Evolutionary conservation across 129 eudicot genomes (phyloP).

Genomic region (Flaveria ramosissima): DNA sequence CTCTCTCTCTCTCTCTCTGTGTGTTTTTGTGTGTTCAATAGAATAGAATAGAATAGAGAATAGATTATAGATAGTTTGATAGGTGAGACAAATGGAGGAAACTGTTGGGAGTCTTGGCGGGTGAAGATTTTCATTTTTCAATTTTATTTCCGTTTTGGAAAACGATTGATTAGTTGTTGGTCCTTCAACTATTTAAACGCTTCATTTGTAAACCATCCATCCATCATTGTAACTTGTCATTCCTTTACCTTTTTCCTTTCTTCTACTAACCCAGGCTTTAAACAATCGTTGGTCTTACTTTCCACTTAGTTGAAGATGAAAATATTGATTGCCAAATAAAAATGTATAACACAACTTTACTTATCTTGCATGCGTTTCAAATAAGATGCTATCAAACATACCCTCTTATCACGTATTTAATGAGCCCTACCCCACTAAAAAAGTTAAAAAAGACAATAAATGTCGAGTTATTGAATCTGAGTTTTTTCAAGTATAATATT

Average conservation of each 20-base stretch:
- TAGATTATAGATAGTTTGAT: neutral
- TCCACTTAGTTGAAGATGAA: neutral
- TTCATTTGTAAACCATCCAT: neutral
- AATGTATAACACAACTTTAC: too few species aligned
- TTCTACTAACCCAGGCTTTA: too few species aligned
- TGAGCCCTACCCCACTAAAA: too few species aligned
- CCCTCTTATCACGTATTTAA: too few species aligned
- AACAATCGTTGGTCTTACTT: too few species aligned
- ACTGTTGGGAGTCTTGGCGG: slow-evolving; percentile 35
- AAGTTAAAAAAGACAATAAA: too few species aligned
- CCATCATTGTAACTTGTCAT: neutral
- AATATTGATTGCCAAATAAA: too few species aligned
- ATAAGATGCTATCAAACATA: too few species aligned
- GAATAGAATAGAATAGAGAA: neutral
- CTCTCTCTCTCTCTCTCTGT: neutral
- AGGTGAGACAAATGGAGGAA: slow-evolving; percentile 41
- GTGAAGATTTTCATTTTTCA: slow-evolving; percentile 35
- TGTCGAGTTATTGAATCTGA: too few species aligned
- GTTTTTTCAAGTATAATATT: too few species aligned
- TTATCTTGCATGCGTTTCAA: too few species aligned
- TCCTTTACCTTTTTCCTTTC: neutral
- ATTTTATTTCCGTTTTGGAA: slow-evolving; percentile 12
- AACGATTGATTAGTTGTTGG: neutral
- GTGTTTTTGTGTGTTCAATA: neutral
- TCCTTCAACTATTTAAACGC: slow-evolving; percentile 15